Percentiles rank a stretch among this genome's conserved stretches.
Evolutionary conservation across 805 yeast species (phyloP).

Genomic region (Lipomyces yamanashiensis): DNA sequence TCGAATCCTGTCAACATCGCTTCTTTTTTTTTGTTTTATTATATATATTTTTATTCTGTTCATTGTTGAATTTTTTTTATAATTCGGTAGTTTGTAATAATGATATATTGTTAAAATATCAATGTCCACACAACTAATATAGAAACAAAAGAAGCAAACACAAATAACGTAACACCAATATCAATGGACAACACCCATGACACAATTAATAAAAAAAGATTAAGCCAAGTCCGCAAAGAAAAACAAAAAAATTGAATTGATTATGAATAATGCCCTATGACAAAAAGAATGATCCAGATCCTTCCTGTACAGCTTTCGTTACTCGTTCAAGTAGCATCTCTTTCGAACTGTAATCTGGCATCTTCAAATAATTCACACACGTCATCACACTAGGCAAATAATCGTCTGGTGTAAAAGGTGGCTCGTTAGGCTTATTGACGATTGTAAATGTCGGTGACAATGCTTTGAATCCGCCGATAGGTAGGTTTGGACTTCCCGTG

Average conservation of each 20-base stretch:
- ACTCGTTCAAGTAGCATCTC: conserved; percentile 64
- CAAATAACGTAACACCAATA: neutral
- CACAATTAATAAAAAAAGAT: conserved; percentile 1
- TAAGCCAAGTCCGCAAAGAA: neutral
- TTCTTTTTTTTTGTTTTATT: conserved; percentile 19
- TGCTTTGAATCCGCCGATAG: conserved; percentile 89
- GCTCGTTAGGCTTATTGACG: conserved; percentile 78
- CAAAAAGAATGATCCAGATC: conserved; percentile 58
- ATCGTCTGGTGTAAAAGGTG: conserved; percentile 68
- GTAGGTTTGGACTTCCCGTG: conserved; percentile 91
- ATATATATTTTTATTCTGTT: too few species aligned
- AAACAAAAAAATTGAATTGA: neutral
- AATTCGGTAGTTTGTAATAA: too few species aligned
- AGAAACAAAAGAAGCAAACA: neutral
- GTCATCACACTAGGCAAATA: conserved; percentile 98
- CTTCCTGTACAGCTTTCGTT: conserved; percentile 77
- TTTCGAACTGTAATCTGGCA: conserved; percentile 77
- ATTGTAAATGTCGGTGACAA: conserved; percentile 84
- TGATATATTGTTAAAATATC: too few species aligned
- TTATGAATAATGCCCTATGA: conserved; percentile 9
- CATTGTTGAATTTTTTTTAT: too few species aligned
- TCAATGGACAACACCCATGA: neutral
- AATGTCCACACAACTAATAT: too few species aligned
- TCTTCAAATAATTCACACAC: conserved; percentile 89
- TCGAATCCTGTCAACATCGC: conserved; percentile 41